Base-by-base conservation (phyloP, 441 rosid genomes). In the Adansonia rubrostipa region DNA sequence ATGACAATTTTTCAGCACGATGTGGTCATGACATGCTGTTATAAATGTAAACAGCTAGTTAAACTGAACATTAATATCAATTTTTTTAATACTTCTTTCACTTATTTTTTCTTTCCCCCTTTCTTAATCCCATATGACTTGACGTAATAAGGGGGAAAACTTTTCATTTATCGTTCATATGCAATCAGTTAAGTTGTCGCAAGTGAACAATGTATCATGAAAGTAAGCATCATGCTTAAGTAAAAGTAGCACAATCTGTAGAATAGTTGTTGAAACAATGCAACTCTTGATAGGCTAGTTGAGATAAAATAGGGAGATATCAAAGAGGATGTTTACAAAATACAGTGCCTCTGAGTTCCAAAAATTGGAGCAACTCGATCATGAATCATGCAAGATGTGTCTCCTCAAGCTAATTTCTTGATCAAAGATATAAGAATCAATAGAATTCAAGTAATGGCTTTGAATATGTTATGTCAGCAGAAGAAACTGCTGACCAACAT, bases 121-220 rank as follows among this genome's bases (percentile, higher is more conserved):
- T 28, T 62, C 66, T 6, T 14, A 28, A 28, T 63, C 14, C 19
- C 17, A 14, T 63, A 28, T 63, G n/a, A 33, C 44, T 33, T 17
- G 1, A 14, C 17, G 33, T 13, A 14, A 28, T 51, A 1, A 20
- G 63, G 10, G 4, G 19, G 2, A 13, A 63, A 28, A 28, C 19
- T 28, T 63, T 61, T 61, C n/a, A 60, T 13, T 61, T 61, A 5
- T 22, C 6, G 10, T 24, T 61, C 40, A 60, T 22, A 22, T 61
- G 24, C 65, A 61, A 22, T 61, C 65, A 56, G 17, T 54, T 54
- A 60, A 61, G 64, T 10, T 60, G 64, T 22, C 64, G 36, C 36
- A 9, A 60, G 15, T 22, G 33, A 60, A 22, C 22, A 60, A 22
- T 4, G 36, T 60, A 22, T 20, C 36, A 9, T 60, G 36, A 60